These are phyloP conservation scores for Amoeboradix gromovi DNA, from an alignment of 371 early-diverging fungal species.

Conservation along the genomic window DNA sequence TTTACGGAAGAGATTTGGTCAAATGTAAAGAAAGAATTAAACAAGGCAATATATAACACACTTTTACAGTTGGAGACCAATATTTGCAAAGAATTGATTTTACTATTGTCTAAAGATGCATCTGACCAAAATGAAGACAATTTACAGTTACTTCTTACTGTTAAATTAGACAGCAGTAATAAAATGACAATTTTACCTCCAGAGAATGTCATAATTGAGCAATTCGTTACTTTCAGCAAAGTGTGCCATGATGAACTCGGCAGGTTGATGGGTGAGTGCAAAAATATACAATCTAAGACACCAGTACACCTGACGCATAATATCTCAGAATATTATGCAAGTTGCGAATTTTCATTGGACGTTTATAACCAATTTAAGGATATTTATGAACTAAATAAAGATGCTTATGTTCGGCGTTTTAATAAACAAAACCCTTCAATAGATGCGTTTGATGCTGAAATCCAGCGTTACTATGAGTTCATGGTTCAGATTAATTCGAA, in stretches of 20 bases:
- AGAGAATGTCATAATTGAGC: not conserved
- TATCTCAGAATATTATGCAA: not conserved
- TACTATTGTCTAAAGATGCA: not conserved
- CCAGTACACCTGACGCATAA: not conserved
- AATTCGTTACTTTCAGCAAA: not conserved
- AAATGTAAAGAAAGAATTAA: not conserved
- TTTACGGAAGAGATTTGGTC: not conserved
- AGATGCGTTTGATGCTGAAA: conserved; percentile 27
- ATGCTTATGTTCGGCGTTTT: conserved; percentile 26
- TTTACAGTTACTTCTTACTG: not conserved
- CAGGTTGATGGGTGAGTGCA: too few species aligned
- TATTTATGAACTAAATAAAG: conserved; percentile 32
- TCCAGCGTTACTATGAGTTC: conserved; percentile 26
- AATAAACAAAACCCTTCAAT: conserved; percentile 26
- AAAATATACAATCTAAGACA: not conserved
- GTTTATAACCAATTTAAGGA: conserved; percentile 1
- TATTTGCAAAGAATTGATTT: not conserved
- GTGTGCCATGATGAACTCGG: too few species aligned
- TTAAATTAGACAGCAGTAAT: not conserved
- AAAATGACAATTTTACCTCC: not conserved
- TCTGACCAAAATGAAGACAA: not conserved
- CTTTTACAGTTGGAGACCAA: not conserved
- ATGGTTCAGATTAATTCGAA: conserved; percentile 5
- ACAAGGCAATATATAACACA: not conserved
- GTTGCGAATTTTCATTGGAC: not conserved